Evolutionary conservation across 2,329 filamentous ascomycete species (phyloP), one percentile per base, ranked within the genome.

Genomic region (Microcyclosporella mali): DNA sequence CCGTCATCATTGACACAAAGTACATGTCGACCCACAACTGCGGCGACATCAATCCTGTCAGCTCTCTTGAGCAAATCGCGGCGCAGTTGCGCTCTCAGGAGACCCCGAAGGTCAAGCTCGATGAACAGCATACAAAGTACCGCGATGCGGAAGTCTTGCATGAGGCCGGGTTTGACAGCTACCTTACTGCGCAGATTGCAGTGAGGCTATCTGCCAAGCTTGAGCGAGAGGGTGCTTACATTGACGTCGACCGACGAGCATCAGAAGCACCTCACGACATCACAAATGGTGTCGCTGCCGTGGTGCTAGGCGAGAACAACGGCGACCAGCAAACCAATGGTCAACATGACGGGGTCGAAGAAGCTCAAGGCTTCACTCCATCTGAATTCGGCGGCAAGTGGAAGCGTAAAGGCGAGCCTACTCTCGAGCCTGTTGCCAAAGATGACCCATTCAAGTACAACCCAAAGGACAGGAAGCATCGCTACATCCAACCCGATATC

Each of bases 81-180:
- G 56, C 66, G 10, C 62, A 65, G 9, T 60, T 75, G 19, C 60
- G 62, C 33, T 33, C 49, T 11, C 45, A 56, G 36, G 37, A 65
- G 18, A 58, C 64, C 12, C 75, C 75, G 2, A 40, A 64, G 2
- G 66, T 77, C 15, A 53, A 61, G 21, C 65, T 62, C 0, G 60
- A 66, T 31, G 44, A 56, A 36, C 47, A 60, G n/a, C 64, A 67
- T 48, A 55, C 55, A 7, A 57, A 72, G 47, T 74, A 74, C 49
- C 58, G 63, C 21, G 51, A 58, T 15, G 52, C 53, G 4, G 52
- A 56, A 27, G 65, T 67, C 46, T 66, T 71, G 44, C 79, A 82
- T 45, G 79, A 82, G 62, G 79, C 79, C 12, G 79, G 79, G 6
- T 82, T 76, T 50, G 79, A 82, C 57, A 80, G 77, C 58, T 70